Evolutionary conservation across 2,329 filamentous ascomycete species (phyloP), one percentile per base, ranked within the genome.

Genomic region (Fusarium scirpi): DNA sequence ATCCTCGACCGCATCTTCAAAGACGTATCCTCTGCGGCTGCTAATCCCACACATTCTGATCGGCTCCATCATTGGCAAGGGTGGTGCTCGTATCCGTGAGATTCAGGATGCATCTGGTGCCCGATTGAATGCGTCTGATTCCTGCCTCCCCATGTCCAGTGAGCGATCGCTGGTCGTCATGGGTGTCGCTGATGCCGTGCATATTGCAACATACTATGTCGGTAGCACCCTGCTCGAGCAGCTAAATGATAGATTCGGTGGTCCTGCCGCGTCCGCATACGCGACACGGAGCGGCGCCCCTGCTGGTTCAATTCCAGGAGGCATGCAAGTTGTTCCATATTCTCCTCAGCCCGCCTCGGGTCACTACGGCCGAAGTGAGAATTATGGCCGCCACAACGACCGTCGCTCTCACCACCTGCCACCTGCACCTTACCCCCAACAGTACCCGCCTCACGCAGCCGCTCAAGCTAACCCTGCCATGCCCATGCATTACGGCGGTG

Each of bases 281-380:
- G 96, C 96, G 48, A 97, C 95, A 48, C 91, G 96, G 71, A 97
- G 94, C 77, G 96, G 96, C 68, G 94, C 93, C 52, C 94, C 96
- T 53, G 94, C 95, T 62, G 95, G 95, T 54, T 94, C 95, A 34
- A 94, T 98, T 18, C 96, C 96, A 24, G 96, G 96, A 65, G 96
- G 96, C 67, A 97, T 99, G 94, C 96, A 98, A 81, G 96, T 99
- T 52, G 94, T 98, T n/a, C 96, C 96, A 8, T 99, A 99, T 80
- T 92, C 94, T 61, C 96, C 96, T 52, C 94, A 98, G 80, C 92
- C 95, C 29, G 93, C 94, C 60, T 93, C 94, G 62, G 96, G 96
- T 72, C 94, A 95, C 80, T 98, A 94, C 79, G 94, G 94, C 60
- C 93, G 94, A 76, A 91, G 94, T 46, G 95, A 98, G 69, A 93